phyloP scores from a whole-genome alignment of 768 basidiomycete genomes.

The Suillus alpinus region DNA sequence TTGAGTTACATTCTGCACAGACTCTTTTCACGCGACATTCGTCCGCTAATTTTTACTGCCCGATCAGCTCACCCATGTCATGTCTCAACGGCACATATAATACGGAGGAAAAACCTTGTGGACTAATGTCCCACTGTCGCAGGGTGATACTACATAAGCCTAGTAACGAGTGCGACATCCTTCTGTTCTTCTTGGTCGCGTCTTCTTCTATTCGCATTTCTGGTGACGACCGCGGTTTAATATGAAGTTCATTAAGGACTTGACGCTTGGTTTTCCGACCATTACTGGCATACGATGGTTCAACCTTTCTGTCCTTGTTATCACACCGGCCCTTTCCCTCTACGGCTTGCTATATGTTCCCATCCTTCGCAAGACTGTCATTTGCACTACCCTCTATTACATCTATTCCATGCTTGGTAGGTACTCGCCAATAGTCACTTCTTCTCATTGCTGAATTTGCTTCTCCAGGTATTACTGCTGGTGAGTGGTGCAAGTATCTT shows the following conservation, averaged over 20 bases:
- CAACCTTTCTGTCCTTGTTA: conserved; percentile 64
- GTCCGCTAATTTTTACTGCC: background rate
- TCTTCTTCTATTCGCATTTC: background rate
- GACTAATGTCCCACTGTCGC: conserved; percentile 17
- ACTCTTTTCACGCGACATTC: background rate
- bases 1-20: background rate
- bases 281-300: conserved; percentile 70
- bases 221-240: conserved; percentile 10
- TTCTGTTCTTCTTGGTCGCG: conserved; percentile 2
- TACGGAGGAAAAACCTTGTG: background rate
- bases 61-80: background rate
- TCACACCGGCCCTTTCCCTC: conserved; percentile 68
- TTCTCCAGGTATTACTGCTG: conserved; percentile 49
- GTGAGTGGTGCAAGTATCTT: conserved; percentile 20
- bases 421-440: conserved; percentile 14
- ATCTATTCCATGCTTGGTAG: conserved; percentile 83
- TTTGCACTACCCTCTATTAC: conserved; percentile 73
- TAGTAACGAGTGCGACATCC: conserved; percentile 11
- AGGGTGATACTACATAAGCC: conserved; percentile 30
- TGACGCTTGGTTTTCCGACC: conserved; percentile 39
- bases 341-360: conserved; percentile 61
- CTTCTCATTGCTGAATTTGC: conserved; percentile 13
- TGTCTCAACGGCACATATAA: conserved; percentile 2
- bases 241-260: conserved; percentile 8
- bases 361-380: conserved; percentile 47